phyloP scores from a whole-genome alignment of 768 basidiomycete genomes.

The Inosperma sp. region DNA sequence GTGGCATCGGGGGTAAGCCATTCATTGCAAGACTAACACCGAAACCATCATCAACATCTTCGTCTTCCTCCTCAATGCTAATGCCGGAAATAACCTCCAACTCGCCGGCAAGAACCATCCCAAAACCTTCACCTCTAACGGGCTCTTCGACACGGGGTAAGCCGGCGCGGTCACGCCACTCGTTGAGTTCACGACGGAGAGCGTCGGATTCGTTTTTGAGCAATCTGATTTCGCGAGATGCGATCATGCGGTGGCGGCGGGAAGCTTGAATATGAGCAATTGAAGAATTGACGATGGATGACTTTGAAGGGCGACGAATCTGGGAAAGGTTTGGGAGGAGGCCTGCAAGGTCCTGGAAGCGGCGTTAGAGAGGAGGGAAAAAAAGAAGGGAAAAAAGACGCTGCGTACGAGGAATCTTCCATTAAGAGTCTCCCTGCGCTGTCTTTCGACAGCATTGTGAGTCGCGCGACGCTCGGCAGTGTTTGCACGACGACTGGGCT shows the following conservation, averaged over 20 bases:
- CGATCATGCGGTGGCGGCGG: conserved; percentile 74
- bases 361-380: neutral
- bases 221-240: conserved; percentile 74
- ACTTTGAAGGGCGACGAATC: conserved; percentile 92
- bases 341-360: conserved; percentile 74
- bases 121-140: conserved; percentile 64
- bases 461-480: conserved; percentile 95
- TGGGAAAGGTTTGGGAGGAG: conserved; percentile 87
- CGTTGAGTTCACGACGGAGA: conserved; percentile 86
- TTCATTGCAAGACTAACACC: conserved; percentile 22
- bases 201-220: conserved; percentile 81
- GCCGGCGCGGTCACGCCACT: conserved; percentile 79
- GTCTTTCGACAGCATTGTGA: conserved; percentile 96
- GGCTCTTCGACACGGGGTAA: conserved; percentile 73
- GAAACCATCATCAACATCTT: conserved; percentile 38
- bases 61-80: conserved; percentile 43
- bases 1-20: conserved; percentile 3
- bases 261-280: conserved; percentile 86
- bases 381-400: conserved; percentile 5
- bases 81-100: conserved; percentile 57
- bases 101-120: conserved; percentile 65
- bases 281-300: conserved; percentile 92
- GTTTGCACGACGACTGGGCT: conserved; percentile 85
- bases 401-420: conserved; percentile 83
- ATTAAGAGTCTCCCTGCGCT: conserved; percentile 89